A percentile compares a stretch with the other conserved stretches of the same genome.
phyloP scores from a whole-genome alignment of 2,329 filamentous ascomycete genomes.

The Colletotrichum sp. region DNA sequence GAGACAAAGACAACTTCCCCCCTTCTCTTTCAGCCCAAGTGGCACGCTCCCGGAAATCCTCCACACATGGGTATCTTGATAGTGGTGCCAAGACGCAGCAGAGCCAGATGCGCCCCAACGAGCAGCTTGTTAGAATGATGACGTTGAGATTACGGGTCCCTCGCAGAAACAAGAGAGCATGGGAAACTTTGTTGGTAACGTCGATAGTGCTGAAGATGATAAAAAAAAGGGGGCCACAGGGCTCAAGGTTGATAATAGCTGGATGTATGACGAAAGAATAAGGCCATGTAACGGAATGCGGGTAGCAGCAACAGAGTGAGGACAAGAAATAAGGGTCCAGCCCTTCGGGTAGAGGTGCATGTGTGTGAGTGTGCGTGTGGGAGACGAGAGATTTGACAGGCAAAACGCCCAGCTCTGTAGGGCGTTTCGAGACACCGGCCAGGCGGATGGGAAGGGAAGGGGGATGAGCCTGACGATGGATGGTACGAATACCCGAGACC shows the following conservation, averaged over 20 bases:
- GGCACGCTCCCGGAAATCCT: not conserved
- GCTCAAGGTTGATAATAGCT: constrained; percentile 3
- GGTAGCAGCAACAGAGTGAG: not conserved
- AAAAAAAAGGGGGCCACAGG: not conserved
- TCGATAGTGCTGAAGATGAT: not conserved
- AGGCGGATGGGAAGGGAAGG: not conserved
- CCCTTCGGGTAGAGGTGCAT: not conserved
- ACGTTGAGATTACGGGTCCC: constrained; percentile 2
- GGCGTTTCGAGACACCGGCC: not conserved
- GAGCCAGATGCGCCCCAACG: not conserved
- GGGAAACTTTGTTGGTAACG: not conserved
- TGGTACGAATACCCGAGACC: not conserved
- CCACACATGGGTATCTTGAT: not conserved
- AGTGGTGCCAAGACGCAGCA: not conserved
- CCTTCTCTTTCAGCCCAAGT: not conserved
- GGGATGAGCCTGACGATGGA: not conserved
- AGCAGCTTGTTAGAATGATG: not conserved
- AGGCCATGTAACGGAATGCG: not conserved
- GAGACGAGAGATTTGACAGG: not conserved
- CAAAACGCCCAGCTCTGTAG: not conserved
- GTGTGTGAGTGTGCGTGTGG: not conserved
- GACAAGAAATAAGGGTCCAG: not conserved
- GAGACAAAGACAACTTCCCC: not conserved
- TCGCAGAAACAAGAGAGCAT: not conserved
- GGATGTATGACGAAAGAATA: constrained; percentile 8